Percentiles rank a stretch among this genome's conserved stretches.
Conservation (phyloP, 1,284 basidiomycete genomes). For the Phylloboletellus chloephorus region DNA sequence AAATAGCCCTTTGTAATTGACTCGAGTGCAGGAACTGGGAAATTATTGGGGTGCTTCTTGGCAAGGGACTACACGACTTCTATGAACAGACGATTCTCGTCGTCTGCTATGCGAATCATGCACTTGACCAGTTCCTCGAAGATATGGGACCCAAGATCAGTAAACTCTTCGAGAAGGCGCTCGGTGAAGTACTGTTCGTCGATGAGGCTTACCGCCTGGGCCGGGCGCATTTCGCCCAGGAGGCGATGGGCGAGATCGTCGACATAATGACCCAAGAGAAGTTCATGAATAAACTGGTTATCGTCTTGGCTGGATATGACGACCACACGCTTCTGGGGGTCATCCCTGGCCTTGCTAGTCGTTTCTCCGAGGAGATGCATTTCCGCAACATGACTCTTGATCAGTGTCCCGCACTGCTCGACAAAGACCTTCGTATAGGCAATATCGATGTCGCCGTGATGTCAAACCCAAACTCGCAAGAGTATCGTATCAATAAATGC, state of each 20-base stretch:
- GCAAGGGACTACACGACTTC: slow-evolving; percentile 48
- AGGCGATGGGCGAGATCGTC: slow-evolving; percentile 66
- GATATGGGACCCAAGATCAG: slow-evolving; percentile 60
- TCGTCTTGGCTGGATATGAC: slow-evolving; percentile 64
- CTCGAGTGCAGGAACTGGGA: slow-evolving; percentile 50
- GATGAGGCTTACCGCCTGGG: slow-evolving; percentile 61
- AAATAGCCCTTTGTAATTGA: background rate
- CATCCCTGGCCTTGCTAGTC: slow-evolving; percentile 58
- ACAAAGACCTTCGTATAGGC: slow-evolving; percentile 41
- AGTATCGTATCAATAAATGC: slow-evolving; percentile 36
- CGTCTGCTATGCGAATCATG: slow-evolving; percentile 65
- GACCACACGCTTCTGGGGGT: slow-evolving; percentile 48
- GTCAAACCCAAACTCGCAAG: slow-evolving; percentile 26
- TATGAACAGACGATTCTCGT: slow-evolving; percentile 49
- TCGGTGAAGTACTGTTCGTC: slow-evolving; percentile 59
- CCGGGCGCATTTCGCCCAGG: slow-evolving; percentile 55
- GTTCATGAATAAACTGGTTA: slow-evolving; percentile 53
- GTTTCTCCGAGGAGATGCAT: slow-evolving; percentile 54
- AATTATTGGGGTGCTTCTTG: slow-evolving; percentile 59
- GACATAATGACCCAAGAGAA: slow-evolving; percentile 50
- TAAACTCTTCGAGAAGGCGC: slow-evolving; percentile 51
- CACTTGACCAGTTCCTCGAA: slow-evolving; percentile 58
- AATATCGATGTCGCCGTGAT: slow-evolving; percentile 37
- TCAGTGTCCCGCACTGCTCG: slow-evolving; percentile 46
- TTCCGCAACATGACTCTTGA: slow-evolving; percentile 48